phyloP scores from a whole-genome alignment of 371 early-diverging fungal species.

The Pancytospora philotis region DNA sequence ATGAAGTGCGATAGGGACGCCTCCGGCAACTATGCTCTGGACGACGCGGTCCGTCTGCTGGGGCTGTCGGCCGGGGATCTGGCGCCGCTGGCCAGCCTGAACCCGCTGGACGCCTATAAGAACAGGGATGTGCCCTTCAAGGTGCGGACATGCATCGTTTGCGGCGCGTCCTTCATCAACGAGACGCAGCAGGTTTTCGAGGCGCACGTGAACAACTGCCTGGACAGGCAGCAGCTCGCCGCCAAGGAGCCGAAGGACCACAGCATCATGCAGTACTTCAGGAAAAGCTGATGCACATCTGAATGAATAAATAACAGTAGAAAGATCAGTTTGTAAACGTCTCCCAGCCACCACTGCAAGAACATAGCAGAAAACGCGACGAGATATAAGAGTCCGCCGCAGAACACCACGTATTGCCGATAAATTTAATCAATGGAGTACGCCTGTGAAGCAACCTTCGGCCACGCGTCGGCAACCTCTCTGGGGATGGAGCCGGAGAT shows the following conservation, averaged over 20 bases:
- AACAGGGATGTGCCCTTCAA: neutral
- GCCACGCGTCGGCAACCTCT: constrained; percentile 99
- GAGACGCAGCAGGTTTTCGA: constrained; percentile 18
- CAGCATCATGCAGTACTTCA: neutral
- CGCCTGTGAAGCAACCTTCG: constrained; percentile 89
- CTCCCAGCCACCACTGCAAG: no score
- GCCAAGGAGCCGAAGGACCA: constrained; percentile 7
- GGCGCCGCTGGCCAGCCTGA: neutral
- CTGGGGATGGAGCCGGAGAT: constrained; percentile 99
- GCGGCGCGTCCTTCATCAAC: constrained; percentile 17
- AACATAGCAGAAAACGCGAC: no score
- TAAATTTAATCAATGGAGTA: constrained; percentile 41
- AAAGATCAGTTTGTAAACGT: neutral
- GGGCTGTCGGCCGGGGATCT: constrained; percentile 31
- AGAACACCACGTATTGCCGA: neutral
- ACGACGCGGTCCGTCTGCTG: constrained; percentile 10
- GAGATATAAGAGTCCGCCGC: no score
- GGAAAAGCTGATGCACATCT: neutral
- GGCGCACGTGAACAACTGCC: constrained; percentile 38
- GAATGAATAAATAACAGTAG: neutral
- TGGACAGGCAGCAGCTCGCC: constrained; percentile 16
- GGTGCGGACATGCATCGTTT: constrained; percentile 20
- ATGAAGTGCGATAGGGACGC: neutral
- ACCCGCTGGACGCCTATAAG: neutral
- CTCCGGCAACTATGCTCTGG: neutral